Evolutionary conservation across 352 stramenopile species (phyloP), one percentile per base, ranked within the genome.

Genomic region (Pythium phragmiticola): DNA sequence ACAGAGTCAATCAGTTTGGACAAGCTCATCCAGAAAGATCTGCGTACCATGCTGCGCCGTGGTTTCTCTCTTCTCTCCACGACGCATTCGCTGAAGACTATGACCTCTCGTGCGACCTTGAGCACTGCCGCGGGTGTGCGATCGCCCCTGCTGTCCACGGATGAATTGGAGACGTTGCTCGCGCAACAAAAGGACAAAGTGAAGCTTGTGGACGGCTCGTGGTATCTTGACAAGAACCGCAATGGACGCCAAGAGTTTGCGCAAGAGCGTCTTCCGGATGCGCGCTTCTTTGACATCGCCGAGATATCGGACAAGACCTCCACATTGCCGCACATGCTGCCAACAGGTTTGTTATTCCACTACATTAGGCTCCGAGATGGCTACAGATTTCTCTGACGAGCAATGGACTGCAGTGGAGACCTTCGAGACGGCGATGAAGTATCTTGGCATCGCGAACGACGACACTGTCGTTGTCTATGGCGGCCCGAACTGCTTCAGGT

Each of bases 211-310:
- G 84, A 93, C 69, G 81, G 79, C 57, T 93, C 84, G 37, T 93
- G 84, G 84, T 93, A 93, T 62, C 55, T 93, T 49, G 82, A 93
- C 70, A 84, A 88, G 68, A 82, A 63, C 57, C 82, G 84, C 71
- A 82, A 90, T 50, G 78, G 74, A 14, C 75, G 72, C 66, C 53
- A 65, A 8, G 84, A 93, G 63, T 93, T 90, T 53, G 63, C 55
- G 7, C 11, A 60, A 16, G 75, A 90, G 71, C 75, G 84, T 1
- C 54, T 98, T 30, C 85, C 86, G 0, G 82, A 84, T 34, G 90
- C 93, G 11, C 69, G 78, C 34, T 98, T 95, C 73, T 98, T 98
- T 58, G 94, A 98, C 66, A 96, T 98, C 57, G 89, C 96, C 37
- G 77, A 92, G 58, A 80, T 92, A 50, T 71, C 80, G 17, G 89